Evolutionary conservation across 495 filamentous ascomycete genomes (phyloP), one percentile per base, ranked within the genome.

Genomic region (Lepidopterella palustris): DNA sequence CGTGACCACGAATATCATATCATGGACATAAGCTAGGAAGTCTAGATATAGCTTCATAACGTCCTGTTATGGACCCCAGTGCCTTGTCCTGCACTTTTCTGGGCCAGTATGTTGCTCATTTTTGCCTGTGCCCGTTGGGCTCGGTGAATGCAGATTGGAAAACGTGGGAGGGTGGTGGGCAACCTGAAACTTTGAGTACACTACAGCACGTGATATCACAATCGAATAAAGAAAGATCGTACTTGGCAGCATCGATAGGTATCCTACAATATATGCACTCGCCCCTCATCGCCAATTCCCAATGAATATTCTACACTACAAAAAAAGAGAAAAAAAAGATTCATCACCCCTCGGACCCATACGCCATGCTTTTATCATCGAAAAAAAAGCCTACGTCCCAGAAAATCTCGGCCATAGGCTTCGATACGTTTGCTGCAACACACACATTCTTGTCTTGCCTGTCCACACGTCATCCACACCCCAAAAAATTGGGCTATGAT

Each of bases 191-290:
- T 11, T 15, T 4, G 35, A 4, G 35, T 15, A 42, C 13, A 42
- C 35, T 42, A 15, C 13, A 10, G 13, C 35, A 42, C 3, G 35
- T 42, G 35, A n/a, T n/a, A n/a, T 42, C 35, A 42, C 13, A 42
- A 18, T 3, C 10, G 20, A 11, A 24, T 25, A 21, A 24, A 25
- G 25, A 15, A 50, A 6, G 4, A 50, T 25, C 47, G 24, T 24
- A 50, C 21, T 10, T 25, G 26, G 47, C 20, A 50, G 47, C 47
- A 50, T 50, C 47, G 20, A 50, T 50, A 50, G 47, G 18, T 50
- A 50, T 50, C 47, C 47, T 50, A 50, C 47, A 50, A 50, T 50
- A 50, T 50, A 50, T 50, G 47, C 47, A 50, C 21, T 27, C 9
- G 18, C 25, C 47, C 47, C 20, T 5, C 24, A 18, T 15, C 35